Evolutionary conservation across 768 basidiomycete species (phyloP), one percentile per base, ranked within the genome.

Genomic region (Gyrodon lividus): DNA sequence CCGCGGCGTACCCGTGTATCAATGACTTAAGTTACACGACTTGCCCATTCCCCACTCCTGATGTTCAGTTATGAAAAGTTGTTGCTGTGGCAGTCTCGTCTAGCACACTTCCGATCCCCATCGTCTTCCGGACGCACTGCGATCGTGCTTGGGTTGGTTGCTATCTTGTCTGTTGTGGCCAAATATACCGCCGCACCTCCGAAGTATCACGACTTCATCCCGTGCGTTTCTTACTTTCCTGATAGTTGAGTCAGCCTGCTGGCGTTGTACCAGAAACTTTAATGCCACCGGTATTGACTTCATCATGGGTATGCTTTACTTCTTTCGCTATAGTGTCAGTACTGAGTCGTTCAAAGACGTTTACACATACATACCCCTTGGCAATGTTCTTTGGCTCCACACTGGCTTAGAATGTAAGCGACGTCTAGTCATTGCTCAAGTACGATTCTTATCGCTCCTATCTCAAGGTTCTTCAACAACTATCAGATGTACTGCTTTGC

Each of bases 1-100:
- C 78, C 44, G 81, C 77, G 52, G 80, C 82, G 13, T 72, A 78
- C 14, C 81, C 83, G 30, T 86, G 82, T 60, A 86, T 86, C 63
- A 69, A 66, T 6, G 38, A 57, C 39, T 37, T 56, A 2, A 20
- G 28, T 5, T 62, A 56, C 31, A 39, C 51, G 9, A 54, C 56
- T 3, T 63, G 61, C 30, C 55, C 51, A 43, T 67, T 61, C 34
- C 65, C 64, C 16, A 56, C 49, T 13, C 57, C 59, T 17, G 59
- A 64, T 33, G 62, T 66, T 26, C 7, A 22, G 28, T 47, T 28
- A 8, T 20, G 19, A n/a, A 39, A 13, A 59, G 63, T 59, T 0
- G 41, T 64, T 3, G 48, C 54, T 1, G 58, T 58, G 17, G 62
- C 50, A 0, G 65, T 64, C 7, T 66, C 62, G 4, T 60, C 64